Conservation (phyloP, 176 grass and related monocot genomes). For the Alopecurus myosuroides region DNA sequence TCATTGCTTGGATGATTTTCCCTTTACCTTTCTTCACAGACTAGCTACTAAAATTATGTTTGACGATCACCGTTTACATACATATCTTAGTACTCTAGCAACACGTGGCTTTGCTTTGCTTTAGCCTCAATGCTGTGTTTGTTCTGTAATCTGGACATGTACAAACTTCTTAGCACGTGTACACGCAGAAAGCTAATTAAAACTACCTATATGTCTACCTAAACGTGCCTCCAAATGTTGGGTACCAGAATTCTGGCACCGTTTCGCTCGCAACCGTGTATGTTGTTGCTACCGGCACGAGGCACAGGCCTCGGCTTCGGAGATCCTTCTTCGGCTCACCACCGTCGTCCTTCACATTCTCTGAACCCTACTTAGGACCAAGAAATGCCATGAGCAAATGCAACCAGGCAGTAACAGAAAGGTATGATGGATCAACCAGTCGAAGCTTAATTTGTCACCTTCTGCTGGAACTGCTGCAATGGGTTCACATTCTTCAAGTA, state of each 20-base stretch:
- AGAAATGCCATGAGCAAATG: neutral
- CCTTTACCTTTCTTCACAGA: slow-evolving; percentile 34
- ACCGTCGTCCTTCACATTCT: slow-evolving; percentile 38
- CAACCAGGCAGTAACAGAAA: neutral
- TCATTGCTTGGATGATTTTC: slow-evolving; percentile 15
- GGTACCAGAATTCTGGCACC: slow-evolving; percentile 87
- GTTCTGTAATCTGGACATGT: slow-evolving; percentile 21
- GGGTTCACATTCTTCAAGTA: slow-evolving; percentile 81
- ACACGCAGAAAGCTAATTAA: slow-evolving; percentile 1
- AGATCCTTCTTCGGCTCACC: slow-evolving; percentile 55
- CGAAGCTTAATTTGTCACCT: slow-evolving; percentile 41
- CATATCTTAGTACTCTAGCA: slow-evolving; percentile 8
- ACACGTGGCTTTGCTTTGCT: slow-evolving; percentile 29
- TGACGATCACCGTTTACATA: slow-evolving; percentile 11
- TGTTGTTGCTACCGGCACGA: slow-evolving; percentile 84
- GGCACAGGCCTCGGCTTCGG: slow-evolving; percentile 79
- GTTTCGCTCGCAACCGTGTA: slow-evolving; percentile 81
- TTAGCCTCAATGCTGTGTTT: slow-evolving; percentile 30
- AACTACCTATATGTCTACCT: slow-evolving; percentile 43
- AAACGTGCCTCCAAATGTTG: slow-evolving; percentile 89
- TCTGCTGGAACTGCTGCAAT: slow-evolving; percentile 57
- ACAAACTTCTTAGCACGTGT: slow-evolving; percentile 23
- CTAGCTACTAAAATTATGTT: slow-evolving; percentile 1
- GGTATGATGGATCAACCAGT: neutral
- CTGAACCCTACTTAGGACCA: slow-evolving; percentile 30